Conservation (phyloP, 106 monocot species). For the Phalaenopsis aphrodite region DNA sequence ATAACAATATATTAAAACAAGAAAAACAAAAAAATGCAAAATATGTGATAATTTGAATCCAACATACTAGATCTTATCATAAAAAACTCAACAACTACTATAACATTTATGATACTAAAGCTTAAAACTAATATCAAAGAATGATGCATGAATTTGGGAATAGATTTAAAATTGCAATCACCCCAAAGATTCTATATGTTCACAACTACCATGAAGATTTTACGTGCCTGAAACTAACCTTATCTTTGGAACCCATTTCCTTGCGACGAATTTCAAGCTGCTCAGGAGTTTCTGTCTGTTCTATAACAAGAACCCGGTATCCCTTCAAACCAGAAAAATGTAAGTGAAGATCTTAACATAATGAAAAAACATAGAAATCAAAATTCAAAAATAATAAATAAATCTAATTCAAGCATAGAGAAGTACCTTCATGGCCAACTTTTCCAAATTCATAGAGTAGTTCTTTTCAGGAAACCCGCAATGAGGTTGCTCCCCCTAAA, state of each 20-base stretch:
- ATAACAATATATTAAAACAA: not conserved
- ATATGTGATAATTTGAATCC: not conserved
- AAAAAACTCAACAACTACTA: not conserved
- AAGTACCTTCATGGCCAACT: constrained; percentile 77
- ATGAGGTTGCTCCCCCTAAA: constrained; percentile 94
- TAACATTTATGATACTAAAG: not conserved
- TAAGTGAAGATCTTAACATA: constrained; percentile 1
- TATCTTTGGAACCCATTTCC: constrained; percentile 90
- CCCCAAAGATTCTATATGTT: not conserved
- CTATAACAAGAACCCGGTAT: constrained; percentile 83
- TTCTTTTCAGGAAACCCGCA: constrained; percentile 99
- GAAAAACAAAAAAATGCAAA: not conserved
- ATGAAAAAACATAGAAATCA: not conserved
- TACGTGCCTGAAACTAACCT: constrained; percentile 24
- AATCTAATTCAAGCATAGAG: constrained; percentile 2
- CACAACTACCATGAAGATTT: not conserved
- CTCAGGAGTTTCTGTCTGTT: constrained; percentile 93
- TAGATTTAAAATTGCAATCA: not conserved
- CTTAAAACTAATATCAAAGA: not conserved
- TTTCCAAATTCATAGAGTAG: constrained; percentile 79
- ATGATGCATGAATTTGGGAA: not conserved
- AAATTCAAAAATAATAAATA: not conserved
- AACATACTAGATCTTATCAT: constrained; percentile 4
- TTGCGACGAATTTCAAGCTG: constrained; percentile 91
- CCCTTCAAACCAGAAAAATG: constrained; percentile 34